phyloP scores from a whole-genome alignment of 148 eudicot species.

The Vaccinium corymbosum region DNA sequence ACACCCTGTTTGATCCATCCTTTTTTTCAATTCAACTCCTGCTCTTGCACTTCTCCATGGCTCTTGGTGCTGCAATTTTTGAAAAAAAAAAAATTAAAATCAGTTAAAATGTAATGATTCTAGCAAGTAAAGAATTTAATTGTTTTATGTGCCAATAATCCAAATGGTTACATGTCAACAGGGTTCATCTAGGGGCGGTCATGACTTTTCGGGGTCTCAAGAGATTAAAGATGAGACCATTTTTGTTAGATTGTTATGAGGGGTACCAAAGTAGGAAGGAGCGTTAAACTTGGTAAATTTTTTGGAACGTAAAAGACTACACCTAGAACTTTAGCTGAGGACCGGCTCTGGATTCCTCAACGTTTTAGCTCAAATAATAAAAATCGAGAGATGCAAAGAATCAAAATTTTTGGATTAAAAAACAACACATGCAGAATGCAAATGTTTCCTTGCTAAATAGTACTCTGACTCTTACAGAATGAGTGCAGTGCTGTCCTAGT shows the following conservation, averaged over 20 bases:
- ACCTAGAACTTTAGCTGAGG: too few species aligned
- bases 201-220: too few species aligned
- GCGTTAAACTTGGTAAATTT: too few species aligned
- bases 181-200: too few species aligned
- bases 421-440: not conserved
- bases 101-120: not conserved
- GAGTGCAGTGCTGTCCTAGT: not conserved
- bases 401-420: not conserved
- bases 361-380: not conserved
- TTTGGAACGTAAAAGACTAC: too few species aligned
- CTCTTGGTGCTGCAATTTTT: slow-evolving; percentile 55
- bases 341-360: not conserved
- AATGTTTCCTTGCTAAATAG: not conserved
- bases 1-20: slow-evolving; percentile 5
- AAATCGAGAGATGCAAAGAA: not conserved
- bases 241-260: too few species aligned
- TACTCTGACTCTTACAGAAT: not conserved
- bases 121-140: not conserved
- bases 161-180: too few species aligned
- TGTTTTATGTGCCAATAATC: too few species aligned
- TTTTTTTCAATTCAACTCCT: slow-evolving; percentile 35
- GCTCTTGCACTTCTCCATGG: slow-evolving; percentile 75
- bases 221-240: too few species aligned
- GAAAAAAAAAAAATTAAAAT: not conserved
- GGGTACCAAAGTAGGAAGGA: too few species aligned